Conservation (phyloP, 805 yeast species). For the Zygoascus tannicola region DNA sequence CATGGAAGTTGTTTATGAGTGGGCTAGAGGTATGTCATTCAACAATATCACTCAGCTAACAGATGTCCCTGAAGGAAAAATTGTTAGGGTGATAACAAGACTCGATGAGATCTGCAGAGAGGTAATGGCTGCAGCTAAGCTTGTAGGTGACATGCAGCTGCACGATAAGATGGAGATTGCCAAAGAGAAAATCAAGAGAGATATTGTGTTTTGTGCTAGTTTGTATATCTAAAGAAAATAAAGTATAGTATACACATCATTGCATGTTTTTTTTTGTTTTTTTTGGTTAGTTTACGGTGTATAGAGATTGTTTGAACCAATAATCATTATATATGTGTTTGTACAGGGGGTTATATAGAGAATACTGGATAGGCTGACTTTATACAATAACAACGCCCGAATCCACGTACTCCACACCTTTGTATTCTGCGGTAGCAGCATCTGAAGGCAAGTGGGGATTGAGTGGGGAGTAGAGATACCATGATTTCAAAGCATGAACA, state of each 20-base stretch:
- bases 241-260: too few relatives aligned
- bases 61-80: conserved; percentile 90
- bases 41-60: conserved; percentile 84
- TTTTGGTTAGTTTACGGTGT: too few relatives aligned
- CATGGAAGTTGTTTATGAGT: conserved; percentile 90
- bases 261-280: conserved; percentile 1
- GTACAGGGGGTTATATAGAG: too few relatives aligned
- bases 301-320: too few relatives aligned
- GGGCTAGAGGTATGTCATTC: conserved; percentile 94
- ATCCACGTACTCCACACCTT: conserved; percentile 22
- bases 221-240: conserved; percentile 72
- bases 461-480: conserved; percentile 85
- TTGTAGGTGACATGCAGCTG: conserved; percentile 86
- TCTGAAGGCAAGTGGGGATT: conserved; percentile 58
- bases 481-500: conserved; percentile 80
- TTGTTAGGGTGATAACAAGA: conserved; percentile 90
- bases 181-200: conserved; percentile 91
- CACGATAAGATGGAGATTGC: conserved; percentile 86
- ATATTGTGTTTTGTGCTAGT: conserved; percentile 94
- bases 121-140: conserved; percentile 85
- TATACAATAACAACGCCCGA: conserved; percentile 27
- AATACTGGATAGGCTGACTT: too few relatives aligned
- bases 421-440: conserved; percentile 11
- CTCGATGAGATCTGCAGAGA: conserved; percentile 92
- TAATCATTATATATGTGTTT: too few relatives aligned